Conservation (phyloP, 169 alveolate genomes). For the Plasmodium vivax region DNA sequence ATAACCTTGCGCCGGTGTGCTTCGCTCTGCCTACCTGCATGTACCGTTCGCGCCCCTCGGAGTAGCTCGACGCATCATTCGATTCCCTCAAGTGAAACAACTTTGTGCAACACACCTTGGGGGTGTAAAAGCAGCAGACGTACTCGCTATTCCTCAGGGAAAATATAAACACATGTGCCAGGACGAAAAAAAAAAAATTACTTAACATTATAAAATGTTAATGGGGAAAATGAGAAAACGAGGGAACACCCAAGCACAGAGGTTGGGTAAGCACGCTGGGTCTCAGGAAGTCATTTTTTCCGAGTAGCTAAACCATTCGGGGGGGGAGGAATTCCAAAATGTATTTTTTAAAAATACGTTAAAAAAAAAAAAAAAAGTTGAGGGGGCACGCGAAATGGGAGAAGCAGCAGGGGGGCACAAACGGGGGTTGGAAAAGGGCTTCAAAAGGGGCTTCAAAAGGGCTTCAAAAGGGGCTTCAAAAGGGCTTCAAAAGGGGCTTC, state of each 20-base stretch:
- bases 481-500: background rate
- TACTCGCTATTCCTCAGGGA: background rate
- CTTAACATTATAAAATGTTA: constrained; percentile 39
- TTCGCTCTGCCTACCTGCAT: constrained; percentile 24
- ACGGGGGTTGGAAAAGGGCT: background rate
- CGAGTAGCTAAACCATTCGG: background rate
- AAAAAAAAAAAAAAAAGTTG: background rate
- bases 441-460: background rate
- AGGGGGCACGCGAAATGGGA: background rate
- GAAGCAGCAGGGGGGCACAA: background rate
- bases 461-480: background rate
- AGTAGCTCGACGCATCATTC: constrained; percentile 22
- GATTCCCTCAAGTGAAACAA: constrained; percentile 43
- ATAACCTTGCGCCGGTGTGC: background rate
- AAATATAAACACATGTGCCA: constrained; percentile 4
- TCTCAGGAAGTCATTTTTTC: constrained; percentile 12
- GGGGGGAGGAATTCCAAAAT: background rate
- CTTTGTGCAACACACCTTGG: constrained; percentile 4
- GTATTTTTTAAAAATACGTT: background rate
- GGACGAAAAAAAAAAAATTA: constrained; percentile 2
- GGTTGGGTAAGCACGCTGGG: background rate
- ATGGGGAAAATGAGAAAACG: background rate
- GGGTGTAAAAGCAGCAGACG: constrained; percentile 41
- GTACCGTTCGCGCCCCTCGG: constrained; percentile 66
- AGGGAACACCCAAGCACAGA: background rate